Evolutionary conservation across 352 stramenopile species (phyloP), one percentile per base, ranked within the genome.

Genomic region (Pythium biforme): DNA sequence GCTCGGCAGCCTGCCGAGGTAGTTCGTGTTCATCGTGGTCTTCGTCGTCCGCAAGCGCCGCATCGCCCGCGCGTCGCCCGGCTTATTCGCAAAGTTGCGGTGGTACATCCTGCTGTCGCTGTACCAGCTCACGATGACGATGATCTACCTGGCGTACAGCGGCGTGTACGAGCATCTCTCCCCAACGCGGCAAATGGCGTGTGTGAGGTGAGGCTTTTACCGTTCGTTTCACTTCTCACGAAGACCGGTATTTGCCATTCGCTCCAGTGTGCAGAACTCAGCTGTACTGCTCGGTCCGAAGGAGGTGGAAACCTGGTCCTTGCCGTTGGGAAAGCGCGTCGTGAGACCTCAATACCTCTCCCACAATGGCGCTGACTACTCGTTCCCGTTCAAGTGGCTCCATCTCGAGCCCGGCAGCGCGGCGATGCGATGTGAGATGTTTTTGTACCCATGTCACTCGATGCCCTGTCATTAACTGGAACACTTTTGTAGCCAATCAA

Each of bases 1-100:
- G 2, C 26, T 82, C 10, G 70, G 55, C 0, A 74, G 66, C 1
- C 25, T 46, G 0, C 71, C 76, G 20, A 72, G 62, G 23, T 70
- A 70, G 45, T 52, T 68, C 17, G 54, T 66, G 33, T 45, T 79
- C 39, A 50, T 58, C 14, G 25, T 41, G 4, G 9, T 25, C 0
- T 39, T 67, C 14, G 64, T 51, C 37, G 7, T 52, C 1, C 33
- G 50, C 40, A 54, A 27, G n/a, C 55, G 55, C 8, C 47, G 19
- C 0, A 23, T 48, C 6, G 22, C 59, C 22, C 41, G 27, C 15
- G 20, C 40, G 1, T 39, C 29, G 12, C 20, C 27, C 25, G 29
- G 40, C 14, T 27, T 48, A 8, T 3, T 43, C 9, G 2, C 6
- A 12, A 25, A 45, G 12, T 2, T 65, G 6, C 4, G 26, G 4